Evolutionary conservation across 805 yeast species (phyloP), one percentile per base, ranked within the genome.

Genomic region (Sugiyamaella valdiviana): DNA sequence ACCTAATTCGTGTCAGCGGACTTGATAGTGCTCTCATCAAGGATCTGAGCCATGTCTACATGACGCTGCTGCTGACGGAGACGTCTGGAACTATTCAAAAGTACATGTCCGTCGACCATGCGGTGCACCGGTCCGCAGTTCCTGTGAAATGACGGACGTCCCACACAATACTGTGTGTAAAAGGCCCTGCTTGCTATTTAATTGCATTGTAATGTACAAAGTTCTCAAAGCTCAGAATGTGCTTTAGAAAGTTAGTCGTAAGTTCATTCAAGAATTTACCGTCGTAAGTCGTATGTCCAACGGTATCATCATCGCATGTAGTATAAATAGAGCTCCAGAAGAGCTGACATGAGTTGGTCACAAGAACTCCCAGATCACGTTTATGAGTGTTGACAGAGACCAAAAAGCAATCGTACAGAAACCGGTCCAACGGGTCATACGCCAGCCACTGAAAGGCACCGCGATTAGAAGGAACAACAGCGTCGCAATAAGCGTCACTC

Each of bases 381-480:
- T 70, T 20, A 67, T 48, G 5, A 53, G 22, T 0, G 77, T 71
- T 4, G 74, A 72, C 5, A 64, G 20, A 6, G 59, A 47, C 80
- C 80, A 77, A 4, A 71, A 49, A 1, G 60, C 42, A 14, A 77
- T 64, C 59, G 72, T 65, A 7, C 62, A 46, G 5, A 57, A 15
- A 0, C 82, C 82, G 5, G 69, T 62, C 15, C 51, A 26, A 29
- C 69, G 53, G 15, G 69, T 67, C 57, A 76, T 65, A 37, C 49
- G 56, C 78, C 79, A 76, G 5, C 62, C 61, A 48, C 67, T 68
- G 12, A 62, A 44, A 0, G 78, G 76, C 23, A 77, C 67, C 23
- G 63, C 59, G 2, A 72, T 39, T 9, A 72, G 50, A 37, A 73
- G 61, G 46, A 73, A 60, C 2, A 69, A 36, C 20, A 77, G 57